Evolutionary conservation across 768 basidiomycete species (phyloP), one percentile per base, ranked within the genome.

Genomic region (Pilatotrama ljubarskyi): DNA sequence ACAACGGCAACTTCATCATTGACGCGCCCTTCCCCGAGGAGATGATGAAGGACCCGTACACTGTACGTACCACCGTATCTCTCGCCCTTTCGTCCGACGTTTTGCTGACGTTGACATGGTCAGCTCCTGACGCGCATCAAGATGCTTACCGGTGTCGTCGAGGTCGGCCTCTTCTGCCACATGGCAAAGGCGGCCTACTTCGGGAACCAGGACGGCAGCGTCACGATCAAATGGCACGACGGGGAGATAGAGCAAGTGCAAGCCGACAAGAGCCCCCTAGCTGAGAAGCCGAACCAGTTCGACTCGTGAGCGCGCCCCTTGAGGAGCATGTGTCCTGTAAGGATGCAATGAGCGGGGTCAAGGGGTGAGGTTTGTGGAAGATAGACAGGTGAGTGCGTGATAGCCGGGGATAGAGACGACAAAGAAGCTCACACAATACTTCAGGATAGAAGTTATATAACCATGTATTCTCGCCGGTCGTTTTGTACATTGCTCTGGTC

Each of bases 111-210:
- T 2, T 6, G 35, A 11, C 22, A 17, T 24, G 40, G 25, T 8
- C 69, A 95, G 91, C 79, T 98, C 17, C 76, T 96, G 76, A 73
- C 78, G 15, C 79, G 82, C 61, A 89, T 98, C 69, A 98, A 98
- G 79, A 84, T 96, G 82, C 80, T 98, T 60, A 98, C 96, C 3
- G 97, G 97, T 46, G 93, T 98, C 22, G 93, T 98, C n/a, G 97
- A 99, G 73, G 97, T 98, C 35, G 97, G 97, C 0, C 74, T 99
- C n/a, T 98, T 99, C 77, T 95, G 93, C 70, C 79, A 86, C 54
- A 88, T 97, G 81, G 95, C 91, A 5, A 84, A 87, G 70, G 95
- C 95, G 0, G 96, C 95, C n/a, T 98, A 98, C 78, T 99, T 98
- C 73, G 93, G 93, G 18, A 94, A 94, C 65, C 64, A 88, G 85